Evolutionary conservation across 148 eudicot genomes (phyloP).

Genomic region (Gaultheria prostrata): DNA sequence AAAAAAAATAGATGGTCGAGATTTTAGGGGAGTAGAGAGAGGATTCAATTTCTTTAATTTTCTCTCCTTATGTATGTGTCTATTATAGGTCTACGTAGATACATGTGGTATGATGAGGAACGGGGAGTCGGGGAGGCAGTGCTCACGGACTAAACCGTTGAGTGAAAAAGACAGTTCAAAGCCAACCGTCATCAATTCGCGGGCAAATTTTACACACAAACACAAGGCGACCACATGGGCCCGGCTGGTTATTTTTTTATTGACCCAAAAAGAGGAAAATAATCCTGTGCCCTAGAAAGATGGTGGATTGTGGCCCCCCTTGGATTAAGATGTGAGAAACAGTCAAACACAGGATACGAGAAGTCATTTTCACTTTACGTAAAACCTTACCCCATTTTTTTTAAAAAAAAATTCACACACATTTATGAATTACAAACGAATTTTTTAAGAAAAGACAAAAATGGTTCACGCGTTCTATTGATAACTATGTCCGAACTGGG

Average conservation of each 20-base stretch:
- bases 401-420: neutral
- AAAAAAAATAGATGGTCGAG: neutral
- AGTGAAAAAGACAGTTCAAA: conserved; percentile 15
- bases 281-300: neutral
- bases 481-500: neutral
- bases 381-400: neutral
- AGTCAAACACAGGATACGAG: neutral
- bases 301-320: neutral
- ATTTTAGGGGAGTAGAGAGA: neutral
- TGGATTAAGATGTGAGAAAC: too few relatives aligned
- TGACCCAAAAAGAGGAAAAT: neutral
- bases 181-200: conserved; percentile 18
- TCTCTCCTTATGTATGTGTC: neutral
- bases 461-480: neutral
- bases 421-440: neutral
- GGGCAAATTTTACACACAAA: neutral
- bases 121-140: neutral
- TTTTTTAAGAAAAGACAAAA: neutral
- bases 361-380: neutral
- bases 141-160: conserved; percentile 35
- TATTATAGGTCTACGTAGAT: neutral
- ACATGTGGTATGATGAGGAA: neutral
- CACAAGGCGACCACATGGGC: neutral
- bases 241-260: neutral
- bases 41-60: neutral